These are phyloP conservation scores for Colletotrichum nymphaeae DNA, from an alignment of 2,329 filamentous ascomycete genomes.

Conservation along the genomic window DNA sequence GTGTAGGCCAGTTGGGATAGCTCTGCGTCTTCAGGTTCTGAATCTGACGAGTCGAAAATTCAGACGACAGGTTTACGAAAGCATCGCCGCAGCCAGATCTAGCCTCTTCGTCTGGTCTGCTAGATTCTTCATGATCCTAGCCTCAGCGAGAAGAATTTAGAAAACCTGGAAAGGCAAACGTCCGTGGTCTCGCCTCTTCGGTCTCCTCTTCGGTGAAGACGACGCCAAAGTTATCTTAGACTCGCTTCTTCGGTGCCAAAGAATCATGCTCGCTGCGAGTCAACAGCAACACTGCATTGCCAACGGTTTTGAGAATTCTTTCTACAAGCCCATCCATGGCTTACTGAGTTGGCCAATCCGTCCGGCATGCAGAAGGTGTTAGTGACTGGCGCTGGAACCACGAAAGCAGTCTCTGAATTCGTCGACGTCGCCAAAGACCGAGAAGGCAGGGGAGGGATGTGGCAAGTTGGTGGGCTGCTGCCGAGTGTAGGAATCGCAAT, in stretches of 20 bases:
- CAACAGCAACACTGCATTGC: background rate
- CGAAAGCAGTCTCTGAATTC: background rate
- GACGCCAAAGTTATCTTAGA: background rate
- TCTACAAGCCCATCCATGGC: background rate
- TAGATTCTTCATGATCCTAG: conserved; percentile 12
- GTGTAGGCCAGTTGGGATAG: conserved; percentile 11
- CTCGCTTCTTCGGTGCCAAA: conserved; percentile 7
- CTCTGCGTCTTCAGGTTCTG: conserved; percentile 1
- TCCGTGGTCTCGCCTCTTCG: conserved; percentile 29
- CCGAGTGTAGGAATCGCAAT: conserved; percentile 29
- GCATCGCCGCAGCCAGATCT: conserved; percentile 20
- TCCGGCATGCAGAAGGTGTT: background rate
- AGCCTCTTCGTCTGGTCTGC: conserved; percentile 8
- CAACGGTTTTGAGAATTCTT: background rate
- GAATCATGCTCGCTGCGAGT: background rate
- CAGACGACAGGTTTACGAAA: conserved; percentile 32
- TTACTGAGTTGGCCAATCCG: background rate
- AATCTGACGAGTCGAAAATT: conserved; percentile 16
- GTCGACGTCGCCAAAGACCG: background rate
- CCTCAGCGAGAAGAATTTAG: background rate
- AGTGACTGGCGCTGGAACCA: background rate
- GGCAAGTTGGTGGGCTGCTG: conserved; percentile 3
- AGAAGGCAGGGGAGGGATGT: background rate
- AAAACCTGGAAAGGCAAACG: conserved; percentile 5
- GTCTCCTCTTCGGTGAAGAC: background rate